phyloP scores from a whole-genome alignment of 805 yeast species.

The Kodamaea neixiangensis region DNA sequence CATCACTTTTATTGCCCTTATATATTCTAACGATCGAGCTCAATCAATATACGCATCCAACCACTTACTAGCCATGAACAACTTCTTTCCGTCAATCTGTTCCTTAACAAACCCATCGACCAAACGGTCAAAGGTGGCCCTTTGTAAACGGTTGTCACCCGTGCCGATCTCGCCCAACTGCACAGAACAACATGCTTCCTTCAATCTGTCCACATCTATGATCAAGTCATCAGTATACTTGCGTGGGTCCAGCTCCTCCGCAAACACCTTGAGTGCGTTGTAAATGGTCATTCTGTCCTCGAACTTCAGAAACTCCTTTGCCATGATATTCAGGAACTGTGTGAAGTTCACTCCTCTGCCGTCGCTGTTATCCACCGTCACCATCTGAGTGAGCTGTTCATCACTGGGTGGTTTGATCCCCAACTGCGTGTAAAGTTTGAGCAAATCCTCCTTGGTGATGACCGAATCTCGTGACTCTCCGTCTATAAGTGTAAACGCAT shows the following conservation, averaged over 20 bases:
- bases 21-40: background rate
- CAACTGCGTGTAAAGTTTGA: slow-evolving; percentile 51
- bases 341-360: slow-evolving; percentile 57
- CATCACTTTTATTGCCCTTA: background rate
- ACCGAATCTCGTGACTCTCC: slow-evolving; percentile 72
- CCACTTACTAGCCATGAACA: slow-evolving; percentile 65
- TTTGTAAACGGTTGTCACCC: slow-evolving; percentile 42
- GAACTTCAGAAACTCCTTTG: slow-evolving; percentile 53
- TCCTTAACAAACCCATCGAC: slow-evolving; percentile 57
- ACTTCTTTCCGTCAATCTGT: slow-evolving; percentile 56
- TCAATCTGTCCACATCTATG: slow-evolving; percentile 51
- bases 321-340: slow-evolving; percentile 63
- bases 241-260: slow-evolving; percentile 26
- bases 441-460: slow-evolving; percentile 57
- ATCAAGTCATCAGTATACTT: slow-evolving; percentile 35
- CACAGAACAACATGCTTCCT: slow-evolving; percentile 47
- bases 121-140: slow-evolving; percentile 50
- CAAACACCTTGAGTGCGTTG: slow-evolving; percentile 61
- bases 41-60: slow-evolving; percentile 51
- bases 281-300: slow-evolving; percentile 51
- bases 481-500: slow-evolving; percentile 79
- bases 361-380: slow-evolving; percentile 27
- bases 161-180: slow-evolving; percentile 50
- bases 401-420: slow-evolving; percentile 50
- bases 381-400: slow-evolving; percentile 51